Conservation (phyloP, 2,329 filamentous ascomycete species). For the Chaetomium olivaceum region DNA sequence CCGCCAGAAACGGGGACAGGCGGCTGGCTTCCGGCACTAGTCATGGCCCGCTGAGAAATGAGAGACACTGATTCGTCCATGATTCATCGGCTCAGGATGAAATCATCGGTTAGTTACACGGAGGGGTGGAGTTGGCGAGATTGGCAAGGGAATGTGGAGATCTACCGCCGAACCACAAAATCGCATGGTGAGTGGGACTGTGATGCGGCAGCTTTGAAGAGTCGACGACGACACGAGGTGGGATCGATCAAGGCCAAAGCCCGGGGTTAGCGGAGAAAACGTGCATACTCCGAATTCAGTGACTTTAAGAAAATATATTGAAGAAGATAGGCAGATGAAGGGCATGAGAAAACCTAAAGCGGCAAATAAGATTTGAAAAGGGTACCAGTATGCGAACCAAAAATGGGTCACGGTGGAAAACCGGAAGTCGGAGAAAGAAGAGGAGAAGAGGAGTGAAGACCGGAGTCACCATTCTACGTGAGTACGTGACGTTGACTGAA, state of each 20-base stretch:
- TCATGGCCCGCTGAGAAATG: neutral
- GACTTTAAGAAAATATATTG: neutral
- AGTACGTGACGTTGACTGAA: too few relatives aligned
- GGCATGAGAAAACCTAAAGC: too few relatives aligned
- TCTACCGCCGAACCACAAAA: neutral
- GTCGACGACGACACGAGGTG: neutral
- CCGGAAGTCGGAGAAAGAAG: too few relatives aligned
- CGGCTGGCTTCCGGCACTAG: neutral
- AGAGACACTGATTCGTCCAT: neutral
- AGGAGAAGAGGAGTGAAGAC: too few relatives aligned
- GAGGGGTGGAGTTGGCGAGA: neutral
- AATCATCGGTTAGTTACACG: conserved; percentile 10
- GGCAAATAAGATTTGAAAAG: too few relatives aligned
- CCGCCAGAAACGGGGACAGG: neutral
- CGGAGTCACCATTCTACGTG: too few relatives aligned
- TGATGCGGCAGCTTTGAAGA: neutral
- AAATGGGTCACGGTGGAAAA: too few relatives aligned
- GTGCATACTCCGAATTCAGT: neutral
- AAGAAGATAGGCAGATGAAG: too few relatives aligned
- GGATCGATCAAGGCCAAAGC: neutral
- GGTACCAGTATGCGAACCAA: too few relatives aligned
- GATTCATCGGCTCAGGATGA: conserved; percentile 10
- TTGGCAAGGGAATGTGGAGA: neutral
- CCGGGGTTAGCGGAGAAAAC: neutral
- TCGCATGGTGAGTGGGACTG: neutral